Base-by-base conservation (phyloP, 2,329 filamentous ascomycete genomes). In the Aureobasidium pullulans region DNA sequence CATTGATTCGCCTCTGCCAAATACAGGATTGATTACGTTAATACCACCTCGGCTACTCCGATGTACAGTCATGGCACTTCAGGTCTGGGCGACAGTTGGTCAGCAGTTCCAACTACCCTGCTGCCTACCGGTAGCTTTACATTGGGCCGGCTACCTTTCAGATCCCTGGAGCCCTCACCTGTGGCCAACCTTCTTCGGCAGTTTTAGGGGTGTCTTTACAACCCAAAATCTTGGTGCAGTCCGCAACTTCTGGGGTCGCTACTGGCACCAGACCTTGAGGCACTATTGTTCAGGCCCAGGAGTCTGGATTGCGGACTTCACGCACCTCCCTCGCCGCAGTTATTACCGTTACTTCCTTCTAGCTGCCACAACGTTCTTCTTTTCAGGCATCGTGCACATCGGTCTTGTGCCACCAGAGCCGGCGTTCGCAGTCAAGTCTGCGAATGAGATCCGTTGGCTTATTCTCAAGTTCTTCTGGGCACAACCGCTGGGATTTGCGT, bases 261-360 rank as follows among this genome's bases (percentile, higher is more conserved):
- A 66, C 57, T 71, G 69, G 69, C 69, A 71, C 59, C 69, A 70
- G 62, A 67, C 64, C 29, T 67, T 70, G 66, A 63, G 69, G 9
- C 61, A 63, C 49, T 58, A 63, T 7, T 64, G 64, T 1, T 62
- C 65, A 4, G 64, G 63, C 40, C 65, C 66, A 2, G 69, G 68
- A 5, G 60, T 65, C 32, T 64, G 62, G 36, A 5, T 71, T 2
- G 64, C 65, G 2, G 62, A 64, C 36, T 43, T 49, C 9, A n/a
- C 69, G 15, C 36, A 60, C 0, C 49, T 68, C 15, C 43, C 46
- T 15, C 19, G 42, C 9, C 57, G 58, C 1, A 60, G 64, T 10
- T 15, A 63, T 16, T n/a, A 19, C 15, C 61, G 66, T 34, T 69
- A 69, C 52, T 61, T 63, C 7, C 31, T 67, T 1, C 57, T 69